Base-by-base conservation (phyloP, 768 basidiomycete species). In the Boletus eberwhitei region DNA sequence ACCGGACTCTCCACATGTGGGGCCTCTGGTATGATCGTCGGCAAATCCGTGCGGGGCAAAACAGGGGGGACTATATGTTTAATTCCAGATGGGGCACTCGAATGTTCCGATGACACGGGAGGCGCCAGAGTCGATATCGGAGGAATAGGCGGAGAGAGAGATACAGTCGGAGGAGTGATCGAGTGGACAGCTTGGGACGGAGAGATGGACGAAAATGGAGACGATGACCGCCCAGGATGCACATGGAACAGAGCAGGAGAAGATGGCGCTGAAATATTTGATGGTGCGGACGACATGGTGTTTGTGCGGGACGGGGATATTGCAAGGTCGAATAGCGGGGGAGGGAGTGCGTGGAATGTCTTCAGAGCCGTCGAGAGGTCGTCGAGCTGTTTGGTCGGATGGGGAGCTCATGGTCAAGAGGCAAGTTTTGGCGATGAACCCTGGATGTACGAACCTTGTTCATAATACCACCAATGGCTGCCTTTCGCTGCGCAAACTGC, bases 391-490 rank as follows among this genome's bases (percentile, higher is more conserved):
- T 16, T 13, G 9, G 17, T 32, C 11, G 26, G 24, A 54, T 8
- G 14, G 17, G 34, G 7, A 31, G 3, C 11, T 19, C 52, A 21
- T 32, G 38, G 24, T 53, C 52, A 45, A 4, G 7, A 14, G 5
- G n/a, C 12, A 46, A n/a, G n/a, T 22, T 12, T 5, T 19, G 24
- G 14, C 4, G 17, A 29, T 5, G n/a, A 31, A 32, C 5, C 21
- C 13, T 2, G 32, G 19, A 52, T 16, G 44, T 19, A 52, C 59
- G 32, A 56, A 87, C 89, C 79, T 88, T 89, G 67, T 66, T 67
- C 89, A 91, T 90, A 32, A 92, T 86, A 31, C 75, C 78, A 49
- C 82, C 79, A 19, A 90, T 87, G 32, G 82, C 81, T 54, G 82
- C 79, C 64, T 85, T 88, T 51, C 86, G 77, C 26, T 84, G 84